Evolutionary conservation across 106 monocot species (phyloP).

Genomic region (Apostasia ramifera): DNA sequence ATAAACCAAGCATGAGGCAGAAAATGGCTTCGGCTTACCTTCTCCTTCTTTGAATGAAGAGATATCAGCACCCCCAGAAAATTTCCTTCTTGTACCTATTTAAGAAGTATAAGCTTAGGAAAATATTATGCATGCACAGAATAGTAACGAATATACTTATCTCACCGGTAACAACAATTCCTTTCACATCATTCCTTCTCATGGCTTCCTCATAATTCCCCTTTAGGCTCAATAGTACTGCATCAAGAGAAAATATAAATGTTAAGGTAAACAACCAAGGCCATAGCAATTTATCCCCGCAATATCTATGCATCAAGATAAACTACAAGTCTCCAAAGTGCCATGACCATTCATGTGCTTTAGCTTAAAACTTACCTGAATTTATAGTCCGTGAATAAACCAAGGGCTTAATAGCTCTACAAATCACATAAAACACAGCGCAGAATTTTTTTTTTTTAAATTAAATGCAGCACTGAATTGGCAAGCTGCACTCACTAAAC

Average conservation of each 20-base stretch:
- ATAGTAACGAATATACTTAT: neutral
- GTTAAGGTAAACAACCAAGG: neutral
- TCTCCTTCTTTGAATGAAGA: constrained; percentile 68
- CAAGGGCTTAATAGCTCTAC: too few species aligned
- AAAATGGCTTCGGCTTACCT: constrained; percentile 24
- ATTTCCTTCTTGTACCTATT: constrained; percentile 66
- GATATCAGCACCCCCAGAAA: constrained; percentile 97
- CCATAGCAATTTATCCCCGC: neutral
- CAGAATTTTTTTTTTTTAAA: too few species aligned
- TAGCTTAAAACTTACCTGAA: too few species aligned
- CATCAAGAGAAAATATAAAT: neutral
- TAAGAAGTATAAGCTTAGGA: constrained; percentile 9
- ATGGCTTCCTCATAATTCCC: constrained; percentile 64
- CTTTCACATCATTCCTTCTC: constrained; percentile 72
- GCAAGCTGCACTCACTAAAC: too few species aligned
- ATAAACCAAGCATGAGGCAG: neutral
- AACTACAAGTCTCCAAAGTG: neutral
- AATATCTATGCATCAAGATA: neutral
- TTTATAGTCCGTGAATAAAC: too few species aligned
- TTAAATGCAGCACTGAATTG: too few species aligned
- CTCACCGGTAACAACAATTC: constrained; percentile 68
- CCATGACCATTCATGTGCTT: neutral
- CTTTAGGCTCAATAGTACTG: constrained; percentile 69
- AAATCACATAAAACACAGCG: too few species aligned
- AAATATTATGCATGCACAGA: neutral